phyloP scores from a whole-genome alignment of 1,284 basidiomycete species.

The Bjerkandera adusta region DNA sequence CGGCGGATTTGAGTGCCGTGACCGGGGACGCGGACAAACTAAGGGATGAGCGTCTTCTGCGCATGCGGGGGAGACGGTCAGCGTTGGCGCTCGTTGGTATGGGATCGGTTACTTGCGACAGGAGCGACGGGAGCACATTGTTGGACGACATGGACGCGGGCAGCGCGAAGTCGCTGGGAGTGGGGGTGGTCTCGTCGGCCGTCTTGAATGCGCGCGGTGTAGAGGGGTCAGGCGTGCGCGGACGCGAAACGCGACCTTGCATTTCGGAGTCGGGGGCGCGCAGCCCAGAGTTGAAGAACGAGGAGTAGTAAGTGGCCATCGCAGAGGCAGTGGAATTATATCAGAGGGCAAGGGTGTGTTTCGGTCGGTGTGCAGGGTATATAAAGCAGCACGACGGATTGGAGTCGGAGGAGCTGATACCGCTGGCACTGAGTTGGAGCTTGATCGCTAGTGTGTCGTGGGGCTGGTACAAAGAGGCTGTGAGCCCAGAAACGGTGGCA shows the following conservation, averaged over 20 bases:
- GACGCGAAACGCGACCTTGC: constrained; percentile 15
- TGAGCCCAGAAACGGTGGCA: too few relatives aligned
- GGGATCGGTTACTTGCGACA: constrained; percentile 11
- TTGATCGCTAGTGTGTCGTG: constrained; percentile 2
- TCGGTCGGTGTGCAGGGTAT: not conserved
- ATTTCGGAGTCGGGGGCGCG: constrained; percentile 39
- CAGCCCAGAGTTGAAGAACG: constrained; percentile 61
- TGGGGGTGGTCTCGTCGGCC: constrained; percentile 38
- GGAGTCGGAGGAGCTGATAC: constrained; percentile 2
- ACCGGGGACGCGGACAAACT: constrained; percentile 26
- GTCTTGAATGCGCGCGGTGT: constrained; percentile 24
- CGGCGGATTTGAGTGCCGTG: constrained; percentile 22
- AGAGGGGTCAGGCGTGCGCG: constrained; percentile 34
- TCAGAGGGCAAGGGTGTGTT: not conserved
- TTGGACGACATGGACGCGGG: constrained; percentile 8
- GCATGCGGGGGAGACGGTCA: constrained; percentile 24
- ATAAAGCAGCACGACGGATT: not conserved
- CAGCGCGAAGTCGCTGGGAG: constrained; percentile 20
- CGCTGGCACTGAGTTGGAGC: constrained; percentile 3
- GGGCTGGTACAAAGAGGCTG: not conserved
- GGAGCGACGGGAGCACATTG: constrained; percentile 17
- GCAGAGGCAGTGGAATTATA: not conserved
- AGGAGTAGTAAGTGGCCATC: constrained; percentile 49
- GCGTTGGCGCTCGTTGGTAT: constrained; percentile 9
- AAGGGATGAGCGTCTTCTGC: constrained; percentile 28